Percentiles rank a stretch among this genome's conserved stretches.
phyloP scores from a whole-genome alignment of 2,329 filamentous ascomycete genomes.

The Paraphoma chrysanthemicola region DNA sequence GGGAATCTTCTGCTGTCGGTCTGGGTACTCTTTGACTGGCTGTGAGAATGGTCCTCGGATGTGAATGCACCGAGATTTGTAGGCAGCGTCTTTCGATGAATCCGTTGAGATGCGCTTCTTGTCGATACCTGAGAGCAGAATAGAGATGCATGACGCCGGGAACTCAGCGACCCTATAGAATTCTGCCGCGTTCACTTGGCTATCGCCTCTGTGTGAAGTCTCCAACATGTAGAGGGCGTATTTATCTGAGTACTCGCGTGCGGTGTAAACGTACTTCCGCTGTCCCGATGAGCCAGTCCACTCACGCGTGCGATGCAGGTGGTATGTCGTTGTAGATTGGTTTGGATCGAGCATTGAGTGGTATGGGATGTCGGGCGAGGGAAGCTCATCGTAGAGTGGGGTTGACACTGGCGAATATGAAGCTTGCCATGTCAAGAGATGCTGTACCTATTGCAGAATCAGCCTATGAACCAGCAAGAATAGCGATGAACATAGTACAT shows the following conservation, averaged over 20 bases:
- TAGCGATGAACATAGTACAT: conserved; percentile 13
- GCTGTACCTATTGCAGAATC: conserved; percentile 36
- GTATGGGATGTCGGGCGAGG: conserved; percentile 43
- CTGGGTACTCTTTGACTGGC: conserved; percentile 45
- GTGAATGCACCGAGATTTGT: conserved; percentile 46
- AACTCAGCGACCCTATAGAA: conserved; percentile 47
- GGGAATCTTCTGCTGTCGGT: conserved; percentile 46
- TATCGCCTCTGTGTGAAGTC: conserved; percentile 40
- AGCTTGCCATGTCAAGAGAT: conserved; percentile 46
- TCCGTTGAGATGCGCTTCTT: conserved; percentile 33
- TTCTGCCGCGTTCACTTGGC: conserved; percentile 42
- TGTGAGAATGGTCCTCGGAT: conserved; percentile 41
- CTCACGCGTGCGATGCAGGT: conserved; percentile 47
- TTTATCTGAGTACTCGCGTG: conserved; percentile 45
- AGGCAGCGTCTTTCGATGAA: conserved; percentile 38
- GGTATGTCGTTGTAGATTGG: conserved; percentile 41
- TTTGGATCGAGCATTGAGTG: conserved; percentile 42
- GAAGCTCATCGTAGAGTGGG: conserved; percentile 41
- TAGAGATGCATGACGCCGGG: conserved; percentile 39
- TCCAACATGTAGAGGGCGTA: conserved; percentile 47
- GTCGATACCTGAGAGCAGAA: conserved; percentile 44
- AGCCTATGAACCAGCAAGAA: conserved; percentile 1
- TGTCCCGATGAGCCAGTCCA: conserved; percentile 43
- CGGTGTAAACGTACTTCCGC: conserved; percentile 46
- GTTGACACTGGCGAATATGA: conserved; percentile 43